Base-by-base conservation (phyloP, 805 yeast genomes). In the Candida railenensis region DNA sequence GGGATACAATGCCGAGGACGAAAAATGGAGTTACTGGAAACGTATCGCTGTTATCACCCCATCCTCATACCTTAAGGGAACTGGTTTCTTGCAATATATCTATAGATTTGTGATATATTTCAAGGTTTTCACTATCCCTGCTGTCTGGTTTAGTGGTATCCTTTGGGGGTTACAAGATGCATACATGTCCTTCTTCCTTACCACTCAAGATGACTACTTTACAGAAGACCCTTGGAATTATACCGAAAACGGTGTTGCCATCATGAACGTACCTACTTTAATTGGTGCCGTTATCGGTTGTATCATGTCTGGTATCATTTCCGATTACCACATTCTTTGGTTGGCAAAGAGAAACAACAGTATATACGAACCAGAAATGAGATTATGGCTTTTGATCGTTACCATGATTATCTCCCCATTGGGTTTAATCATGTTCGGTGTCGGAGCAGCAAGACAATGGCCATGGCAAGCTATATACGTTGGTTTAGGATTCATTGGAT, bases 101-200 rank as follows among this genome's bases (percentile, higher is more conserved):
- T 61, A 69, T 46, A 77, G 84, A 42, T 65, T 86, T 22, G 46
- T 63, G 14, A 56, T 74, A 49, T 77, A 78, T 61, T 62, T 81
- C 50, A 73, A 80, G 52, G 83, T 82, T 59, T 80, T 82, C 52
- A 68, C 71, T 52, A 81, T 81, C 58, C 88, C 88, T 2, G 85
- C 87, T 2, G 83, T 81, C 12, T 66, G 83, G 55, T 66, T 80
- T 20, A 80, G 87, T 1, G 88, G 89, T 42, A 49, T 83, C n/a
- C 80, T 85, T 52, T 87, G 92, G 92, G 92, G 92, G 39, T 71
- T 82, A 48, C 92, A 86, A 61, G 89, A 85, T 58, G 87, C 89
- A 0, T 82, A 85, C 58, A 72, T 86, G 52, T 80, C 91, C 0
- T 86, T 87, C 55, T 87, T 85, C 62, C 63, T 87, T 51, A 85